These are phyloP conservation scores for Recurvomyces mirabilis DNA, from an alignment of 495 filamentous ascomycete species.

Conservation along the genomic window DNA sequence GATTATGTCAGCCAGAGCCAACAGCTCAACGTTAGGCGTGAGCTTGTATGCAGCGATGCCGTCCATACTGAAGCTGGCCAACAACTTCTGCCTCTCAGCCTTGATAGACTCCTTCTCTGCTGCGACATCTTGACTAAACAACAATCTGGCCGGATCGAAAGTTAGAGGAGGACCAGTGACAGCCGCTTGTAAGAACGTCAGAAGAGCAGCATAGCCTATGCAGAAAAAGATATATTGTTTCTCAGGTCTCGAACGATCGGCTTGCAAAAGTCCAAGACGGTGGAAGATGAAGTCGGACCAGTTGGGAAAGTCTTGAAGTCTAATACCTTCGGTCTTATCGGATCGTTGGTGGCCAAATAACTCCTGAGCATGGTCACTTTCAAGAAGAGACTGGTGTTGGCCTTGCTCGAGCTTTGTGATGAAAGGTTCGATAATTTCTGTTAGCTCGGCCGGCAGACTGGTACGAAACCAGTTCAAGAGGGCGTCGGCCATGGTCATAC, in stretches of 20 bases:
- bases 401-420: slow-evolving; percentile 22
- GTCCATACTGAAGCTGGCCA: slow-evolving; percentile 61
- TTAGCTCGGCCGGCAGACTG: slow-evolving; percentile 27
- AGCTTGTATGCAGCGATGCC: slow-evolving; percentile 78
- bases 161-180: slow-evolving; percentile 76
- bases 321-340: slow-evolving; percentile 12
- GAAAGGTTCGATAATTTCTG: slow-evolving; percentile 18
- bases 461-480: slow-evolving; percentile 24
- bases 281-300: slow-evolving; percentile 34
- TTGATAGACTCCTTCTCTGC: slow-evolving; percentile 21
- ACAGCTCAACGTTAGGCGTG: slow-evolving; percentile 70
- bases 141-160: slow-evolving; percentile 39
- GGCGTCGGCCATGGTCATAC: slow-evolving; percentile 25
- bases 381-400: slow-evolving; percentile 20
- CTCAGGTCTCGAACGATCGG: slow-evolving; percentile 21
- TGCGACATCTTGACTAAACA: slow-evolving; percentile 40
- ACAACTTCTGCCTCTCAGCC: slow-evolving; percentile 39
- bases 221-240: slow-evolving; percentile 36
- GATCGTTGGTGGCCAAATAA: slow-evolving; percentile 25
- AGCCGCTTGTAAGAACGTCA: slow-evolving; percentile 81
- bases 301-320: slow-evolving; percentile 19
- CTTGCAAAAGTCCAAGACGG: slow-evolving; percentile 25
- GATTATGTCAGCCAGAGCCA: slow-evolving; percentile 62
- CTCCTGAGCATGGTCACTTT: slow-evolving; percentile 20
- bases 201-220: slow-evolving; percentile 59